Base-by-base conservation (phyloP, 2,329 filamentous ascomycete genomes). In the Pyricularia grisea region DNA sequence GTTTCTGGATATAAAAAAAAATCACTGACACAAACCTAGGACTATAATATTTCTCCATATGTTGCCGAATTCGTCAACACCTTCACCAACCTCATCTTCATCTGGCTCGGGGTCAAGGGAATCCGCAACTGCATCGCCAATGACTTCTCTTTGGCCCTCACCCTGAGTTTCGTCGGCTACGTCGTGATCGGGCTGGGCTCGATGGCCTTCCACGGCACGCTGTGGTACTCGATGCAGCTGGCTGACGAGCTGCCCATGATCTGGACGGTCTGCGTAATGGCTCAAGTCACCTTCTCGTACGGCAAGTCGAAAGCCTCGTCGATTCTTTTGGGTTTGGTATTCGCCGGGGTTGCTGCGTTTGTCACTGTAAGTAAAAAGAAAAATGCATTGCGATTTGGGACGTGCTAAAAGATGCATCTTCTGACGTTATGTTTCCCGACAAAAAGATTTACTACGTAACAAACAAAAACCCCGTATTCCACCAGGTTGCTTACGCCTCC, bases 401-500 rank as follows among this genome's bases (percentile, higher is more conserved):
- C 7, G n/a, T 17, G 17, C 60, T 17, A 63, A 63, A 4, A 17
- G 25, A 17, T 3, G 7, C 12, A 28, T 17, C 27, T 28, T 28
- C 27, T 28, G 14, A 17, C 23, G 25, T 12, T 27, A 12, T 9
- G 23, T 61, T 27, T n/a, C 10, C n/a, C n/a, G n/a, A n/a, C n/a
- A n/a, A 61, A 61, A 63, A 72, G 69, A 61, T 71, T 14, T 70
- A 69, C 78, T 97, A 97, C 78, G 91, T 93, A 75, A 88, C 92
- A 71, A 87, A 93, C 20, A 92, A 94, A 76, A 89, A 96, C 72
- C 92, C 93, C 0, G 82, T 87, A 1, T 96, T 96, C 77, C 93
- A 96, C 79, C 92, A 96, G 76, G 89, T 88, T 71, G 90, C 90
- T 4, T 96, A 93, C 73, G 91, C 88, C 1, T 75, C 90, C 3